Evolutionary conservation across 331 rosid species (phyloP).

Genomic region (Cucumis variabilis): DNA sequence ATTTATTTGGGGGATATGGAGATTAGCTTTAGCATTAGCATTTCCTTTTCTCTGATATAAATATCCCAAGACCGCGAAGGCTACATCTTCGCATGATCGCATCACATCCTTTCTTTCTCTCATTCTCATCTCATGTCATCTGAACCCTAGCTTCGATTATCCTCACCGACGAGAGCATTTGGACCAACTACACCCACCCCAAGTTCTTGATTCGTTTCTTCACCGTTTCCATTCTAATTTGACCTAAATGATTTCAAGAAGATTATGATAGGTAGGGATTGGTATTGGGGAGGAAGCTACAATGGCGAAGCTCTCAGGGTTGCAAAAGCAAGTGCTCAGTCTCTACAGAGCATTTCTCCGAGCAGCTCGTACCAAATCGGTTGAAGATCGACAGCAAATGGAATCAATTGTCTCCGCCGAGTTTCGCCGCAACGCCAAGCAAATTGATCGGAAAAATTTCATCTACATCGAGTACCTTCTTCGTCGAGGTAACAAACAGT

Average conservation of each 20-base stretch:
- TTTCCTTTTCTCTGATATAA: not conserved
- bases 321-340: conserved; percentile 89
- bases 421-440: conserved; percentile 66
- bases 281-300: not conserved
- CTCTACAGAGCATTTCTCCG: conserved; percentile 83
- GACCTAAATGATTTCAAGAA: not conserved
- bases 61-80: not conserved
- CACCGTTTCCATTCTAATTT: too few relatives aligned
- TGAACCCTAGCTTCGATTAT: conserved; percentile 8
- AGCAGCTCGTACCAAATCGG: conserved; percentile 69
- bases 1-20: not conserved
- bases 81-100: not conserved
- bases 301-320: conserved; percentile 66
- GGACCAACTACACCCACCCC: too few relatives aligned
- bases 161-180: not conserved
- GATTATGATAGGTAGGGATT: not conserved
- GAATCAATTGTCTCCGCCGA: conserved; percentile 67
- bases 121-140: not conserved
- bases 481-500: conserved; percentile 79
- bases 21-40: not conserved
- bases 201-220: too few relatives aligned
- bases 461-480: conserved; percentile 84
- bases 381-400: conserved; percentile 59
- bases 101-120: not conserved
- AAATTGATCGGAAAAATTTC: conserved; percentile 73